A percentile compares a stretch with the other conserved stretches of the same genome.
Conservation (phyloP, 202 grass and related monocot species). For the Zoysia matrella region DNA sequence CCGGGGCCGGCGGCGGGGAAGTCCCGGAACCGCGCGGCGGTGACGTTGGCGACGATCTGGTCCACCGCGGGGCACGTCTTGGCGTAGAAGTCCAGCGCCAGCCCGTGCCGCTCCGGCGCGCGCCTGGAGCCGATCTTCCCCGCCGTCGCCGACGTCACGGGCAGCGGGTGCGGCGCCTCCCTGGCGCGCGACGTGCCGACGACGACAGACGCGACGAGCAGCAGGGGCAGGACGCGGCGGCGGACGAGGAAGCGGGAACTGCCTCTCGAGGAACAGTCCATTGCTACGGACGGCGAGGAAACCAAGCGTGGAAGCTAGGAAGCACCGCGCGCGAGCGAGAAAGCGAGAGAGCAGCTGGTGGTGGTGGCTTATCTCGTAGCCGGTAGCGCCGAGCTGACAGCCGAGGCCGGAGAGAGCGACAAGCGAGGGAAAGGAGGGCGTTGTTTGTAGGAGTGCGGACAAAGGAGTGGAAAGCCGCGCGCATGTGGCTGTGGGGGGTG, state of each 20-base stretch:
- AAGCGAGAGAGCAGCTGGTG: too few relatives aligned
- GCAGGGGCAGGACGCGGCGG: constrained; percentile 6
- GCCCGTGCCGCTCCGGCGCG: constrained; percentile 70
- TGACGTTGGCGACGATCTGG: constrained; percentile 82
- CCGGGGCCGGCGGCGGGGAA: constrained; percentile 67
- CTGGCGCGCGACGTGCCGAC: constrained; percentile 44
- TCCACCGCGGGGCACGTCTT: constrained; percentile 76
- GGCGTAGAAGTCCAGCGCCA: constrained; percentile 84
- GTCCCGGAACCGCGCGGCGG: constrained; percentile 59
- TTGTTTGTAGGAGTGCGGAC: constrained; percentile 55
- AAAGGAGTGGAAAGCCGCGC: constrained; percentile 34
- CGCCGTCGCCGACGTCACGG: background rate
- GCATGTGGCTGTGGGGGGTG: constrained; percentile 39
- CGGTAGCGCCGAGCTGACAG: background rate
- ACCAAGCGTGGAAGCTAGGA: background rate
- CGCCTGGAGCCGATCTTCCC: constrained; percentile 32
- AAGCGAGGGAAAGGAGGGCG: constrained; percentile 50
- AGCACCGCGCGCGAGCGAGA: too few relatives aligned
- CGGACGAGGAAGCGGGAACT: background rate
- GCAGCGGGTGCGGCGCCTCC: constrained; percentile 45
- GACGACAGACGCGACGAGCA: constrained; percentile 50
- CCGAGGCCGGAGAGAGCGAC: constrained; percentile 5
- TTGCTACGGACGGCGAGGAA: background rate
- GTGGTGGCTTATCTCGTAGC: too few relatives aligned
- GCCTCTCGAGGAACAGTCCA: constrained; percentile 11